phyloP scores from a whole-genome alignment of 345 rosid genomes.

The Cardamine resedifolia region DNA sequence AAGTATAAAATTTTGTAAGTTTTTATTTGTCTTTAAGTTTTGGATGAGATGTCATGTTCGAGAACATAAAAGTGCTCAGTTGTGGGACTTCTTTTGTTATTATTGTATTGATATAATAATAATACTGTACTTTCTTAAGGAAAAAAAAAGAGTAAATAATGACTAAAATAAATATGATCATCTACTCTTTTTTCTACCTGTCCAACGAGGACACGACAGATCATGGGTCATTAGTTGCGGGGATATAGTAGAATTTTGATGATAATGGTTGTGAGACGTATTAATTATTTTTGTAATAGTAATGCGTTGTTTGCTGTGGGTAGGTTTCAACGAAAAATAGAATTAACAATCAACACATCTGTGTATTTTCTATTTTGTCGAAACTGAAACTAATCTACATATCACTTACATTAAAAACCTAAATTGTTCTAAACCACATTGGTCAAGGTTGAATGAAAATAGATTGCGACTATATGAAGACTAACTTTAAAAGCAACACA shows the following conservation, averaged over 20 bases:
- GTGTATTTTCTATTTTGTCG: background rate
- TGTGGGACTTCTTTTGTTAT: background rate
- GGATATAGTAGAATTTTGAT: slow-evolving; percentile 1
- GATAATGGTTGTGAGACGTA: background rate
- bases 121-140: too few species aligned
- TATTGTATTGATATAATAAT: background rate
- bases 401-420: background rate
- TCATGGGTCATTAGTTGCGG: background rate
- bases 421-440: background rate
- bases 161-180: background rate
- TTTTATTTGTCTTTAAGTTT: background rate
- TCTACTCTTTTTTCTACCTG: background rate
- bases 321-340: too few species aligned
- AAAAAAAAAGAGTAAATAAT: background rate
- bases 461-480: background rate
- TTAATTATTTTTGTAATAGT: background rate
- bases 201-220: slow-evolving; percentile 5
- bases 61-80: too few species aligned
- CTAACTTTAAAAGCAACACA: background rate
- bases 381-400: background rate
- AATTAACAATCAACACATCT: background rate
- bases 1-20: background rate
- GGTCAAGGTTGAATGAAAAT: background rate
- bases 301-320: slow-evolving; percentile 12
- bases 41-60: background rate